A percentile compares a stretch with the other conserved stretches of the same genome.
Evolutionary conservation across 257 asterid species (phyloP).

Genomic region (Catharanthus roseus): DNA sequence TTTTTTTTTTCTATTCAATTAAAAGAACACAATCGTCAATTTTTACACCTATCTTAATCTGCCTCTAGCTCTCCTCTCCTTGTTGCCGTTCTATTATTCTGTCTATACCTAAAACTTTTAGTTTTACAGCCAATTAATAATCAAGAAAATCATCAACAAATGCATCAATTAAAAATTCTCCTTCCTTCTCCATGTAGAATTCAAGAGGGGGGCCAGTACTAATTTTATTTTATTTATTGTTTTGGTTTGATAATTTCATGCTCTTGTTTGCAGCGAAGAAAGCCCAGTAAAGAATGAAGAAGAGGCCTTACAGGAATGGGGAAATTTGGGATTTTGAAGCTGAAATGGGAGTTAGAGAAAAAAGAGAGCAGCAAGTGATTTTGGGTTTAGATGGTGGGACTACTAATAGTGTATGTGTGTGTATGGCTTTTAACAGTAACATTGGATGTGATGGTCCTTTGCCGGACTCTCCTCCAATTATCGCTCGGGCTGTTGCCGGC

Average conservation of each 20-base stretch:
- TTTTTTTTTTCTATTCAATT: too few relatives aligned
- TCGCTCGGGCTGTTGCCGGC: conserved; percentile 75
- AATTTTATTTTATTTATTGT: neutral
- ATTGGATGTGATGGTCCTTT: conserved; percentile 18
- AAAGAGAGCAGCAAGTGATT: conserved; percentile 33
- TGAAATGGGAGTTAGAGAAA: conserved; percentile 14
- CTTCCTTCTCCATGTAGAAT: neutral
- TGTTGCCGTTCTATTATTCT: too few relatives aligned
- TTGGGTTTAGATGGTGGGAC: conserved; percentile 84
- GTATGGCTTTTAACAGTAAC: conserved; percentile 43
- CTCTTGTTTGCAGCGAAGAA: neutral
- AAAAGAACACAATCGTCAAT: too few relatives aligned
- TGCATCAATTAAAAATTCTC: neutral
- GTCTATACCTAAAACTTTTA: too few relatives aligned
- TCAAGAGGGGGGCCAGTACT: neutral
- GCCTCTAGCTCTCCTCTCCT: too few relatives aligned
- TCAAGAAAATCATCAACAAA: neutral
- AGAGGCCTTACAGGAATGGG: conserved; percentile 30
- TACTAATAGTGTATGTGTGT: conserved; percentile 65
- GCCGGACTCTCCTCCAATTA: conserved; percentile 64
- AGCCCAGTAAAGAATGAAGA: conserved; percentile 20
- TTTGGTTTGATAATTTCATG: neutral
- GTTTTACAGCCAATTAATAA: neutral
- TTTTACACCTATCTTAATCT: too few relatives aligned
- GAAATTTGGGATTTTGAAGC: conserved; percentile 35